These are phyloP conservation scores for Trichoderma sp. DNA, from an alignment of 2,329 filamentous ascomycete species.

Conservation along the genomic window DNA sequence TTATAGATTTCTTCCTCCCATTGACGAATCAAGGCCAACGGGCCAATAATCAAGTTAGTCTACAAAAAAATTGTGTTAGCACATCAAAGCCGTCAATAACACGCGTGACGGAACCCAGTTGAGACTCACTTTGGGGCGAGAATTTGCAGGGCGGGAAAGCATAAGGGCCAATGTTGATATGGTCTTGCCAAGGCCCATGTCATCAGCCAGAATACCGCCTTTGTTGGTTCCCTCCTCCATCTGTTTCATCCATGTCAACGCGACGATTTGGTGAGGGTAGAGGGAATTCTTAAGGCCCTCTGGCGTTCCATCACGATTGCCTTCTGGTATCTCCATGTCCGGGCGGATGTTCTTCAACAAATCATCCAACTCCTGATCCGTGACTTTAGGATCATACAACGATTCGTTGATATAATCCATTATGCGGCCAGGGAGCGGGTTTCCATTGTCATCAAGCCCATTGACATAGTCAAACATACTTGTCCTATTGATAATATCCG, in stretches of 20 bases:
- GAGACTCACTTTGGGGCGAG: slow-evolving; percentile 40
- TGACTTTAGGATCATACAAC: slow-evolving; percentile 46
- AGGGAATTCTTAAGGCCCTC: slow-evolving; percentile 68
- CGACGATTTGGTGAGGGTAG: slow-evolving; percentile 82
- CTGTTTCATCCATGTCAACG: slow-evolving; percentile 80
- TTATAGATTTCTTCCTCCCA: slow-evolving; percentile 80
- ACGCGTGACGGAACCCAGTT: too few relatives aligned
- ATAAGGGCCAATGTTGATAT: slow-evolving; percentile 82
- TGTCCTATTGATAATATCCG: slow-evolving; percentile 46
- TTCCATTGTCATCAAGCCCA: slow-evolving; percentile 44
- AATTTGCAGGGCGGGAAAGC: slow-evolving; percentile 64
- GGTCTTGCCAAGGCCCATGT: slow-evolving; percentile 93
- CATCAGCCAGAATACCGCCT: slow-evolving; percentile 89
- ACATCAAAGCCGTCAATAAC: background rate
- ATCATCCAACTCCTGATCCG: slow-evolving; percentile 68
- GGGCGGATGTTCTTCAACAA: slow-evolving; percentile 74
- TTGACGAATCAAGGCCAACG: slow-evolving; percentile 78
- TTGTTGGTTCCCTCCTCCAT: slow-evolving; percentile 77
- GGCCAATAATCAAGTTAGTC: slow-evolving; percentile 82
- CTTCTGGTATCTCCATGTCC: slow-evolving; percentile 65
- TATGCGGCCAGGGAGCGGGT: slow-evolving; percentile 42
- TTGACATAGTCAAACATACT: slow-evolving; percentile 44
- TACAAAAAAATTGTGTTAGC: slow-evolving; percentile 42
- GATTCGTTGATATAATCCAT: slow-evolving; percentile 42
- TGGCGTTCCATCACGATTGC: slow-evolving; percentile 70